Evolutionary conservation across 164 flowering plant species (phyloP).

Genomic region (Protea cynaroides): DNA sequence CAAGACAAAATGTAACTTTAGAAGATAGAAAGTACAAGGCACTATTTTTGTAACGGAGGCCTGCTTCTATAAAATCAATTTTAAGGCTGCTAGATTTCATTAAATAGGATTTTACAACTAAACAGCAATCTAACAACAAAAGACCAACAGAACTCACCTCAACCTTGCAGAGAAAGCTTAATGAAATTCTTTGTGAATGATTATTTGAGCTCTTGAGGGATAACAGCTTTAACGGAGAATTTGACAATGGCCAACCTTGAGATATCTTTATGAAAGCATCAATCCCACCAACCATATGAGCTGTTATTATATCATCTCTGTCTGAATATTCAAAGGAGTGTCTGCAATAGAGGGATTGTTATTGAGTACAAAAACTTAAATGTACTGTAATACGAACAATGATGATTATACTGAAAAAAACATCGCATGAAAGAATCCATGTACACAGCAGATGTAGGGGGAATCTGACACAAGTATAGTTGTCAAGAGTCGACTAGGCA

Average conservation of each 20-base stretch:
- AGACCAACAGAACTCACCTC: slow-evolving; percentile 39
- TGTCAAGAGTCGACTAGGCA: no score
- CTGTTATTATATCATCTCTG: slow-evolving; percentile 53
- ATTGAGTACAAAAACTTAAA: neutral
- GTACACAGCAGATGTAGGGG: no score
- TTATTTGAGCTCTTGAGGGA: slow-evolving; percentile 55
- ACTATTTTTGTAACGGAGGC: no score
- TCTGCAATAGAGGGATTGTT: slow-evolving; percentile 30
- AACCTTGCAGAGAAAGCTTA: slow-evolving; percentile 60
- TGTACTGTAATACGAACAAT: neutral
- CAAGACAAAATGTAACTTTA: no score
- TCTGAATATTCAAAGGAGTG: slow-evolving; percentile 67
- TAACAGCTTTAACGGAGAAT: slow-evolving; percentile 50
- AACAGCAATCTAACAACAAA: neutral
- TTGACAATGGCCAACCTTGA: slow-evolving; percentile 66
- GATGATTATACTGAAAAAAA: no score
- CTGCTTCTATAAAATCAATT: no score
- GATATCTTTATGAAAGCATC: slow-evolving; percentile 65
- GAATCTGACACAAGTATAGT: no score
- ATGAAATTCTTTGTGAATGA: slow-evolving; percentile 40
- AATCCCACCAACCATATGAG: slow-evolving; percentile 56
- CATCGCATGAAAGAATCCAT: no score
- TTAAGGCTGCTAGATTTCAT: neutral
- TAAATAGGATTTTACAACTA: no score
- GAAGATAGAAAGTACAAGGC: no score